Percentiles rank a stretch among this genome's conserved stretches.
phyloP scores from a whole-genome alignment of 208 protist genomes.

The Acanthamoeba sp. region DNA sequence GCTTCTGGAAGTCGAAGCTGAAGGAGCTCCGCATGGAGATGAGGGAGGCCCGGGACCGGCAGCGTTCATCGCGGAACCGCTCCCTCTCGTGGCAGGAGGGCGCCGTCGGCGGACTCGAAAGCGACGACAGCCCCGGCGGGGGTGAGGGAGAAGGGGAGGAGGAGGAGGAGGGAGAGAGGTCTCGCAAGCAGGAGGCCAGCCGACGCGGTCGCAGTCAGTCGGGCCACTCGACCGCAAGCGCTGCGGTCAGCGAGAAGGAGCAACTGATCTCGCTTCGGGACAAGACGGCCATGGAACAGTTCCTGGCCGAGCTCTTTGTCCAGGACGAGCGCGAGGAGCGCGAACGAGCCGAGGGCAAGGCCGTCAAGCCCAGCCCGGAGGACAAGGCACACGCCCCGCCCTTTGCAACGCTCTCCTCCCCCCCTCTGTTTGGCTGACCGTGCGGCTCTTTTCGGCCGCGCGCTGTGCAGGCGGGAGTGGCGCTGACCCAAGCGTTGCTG shows the following conservation, averaged over 20 bases:
- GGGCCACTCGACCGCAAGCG: neutral
- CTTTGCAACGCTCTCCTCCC: too few relatives aligned
- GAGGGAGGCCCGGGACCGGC: neutral
- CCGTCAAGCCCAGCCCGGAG: too few relatives aligned
- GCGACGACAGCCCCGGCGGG: too few relatives aligned
- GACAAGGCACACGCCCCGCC: neutral
- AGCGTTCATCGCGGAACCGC: neutral
- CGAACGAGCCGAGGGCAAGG: neutral
- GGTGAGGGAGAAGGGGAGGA: too few relatives aligned
- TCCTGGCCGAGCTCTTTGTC: conserved; percentile 22
- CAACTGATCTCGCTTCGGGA: conserved; percentile 29
- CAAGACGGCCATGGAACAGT: conserved; percentile 43
- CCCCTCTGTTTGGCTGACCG: neutral
- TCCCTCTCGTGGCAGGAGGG: conserved; percentile 13
- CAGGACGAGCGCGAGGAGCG: conserved; percentile 37
- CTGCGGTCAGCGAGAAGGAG: neutral
- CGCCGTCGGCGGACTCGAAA: neutral
- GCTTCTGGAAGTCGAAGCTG: conserved; percentile 15
- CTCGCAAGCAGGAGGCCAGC: neutral
- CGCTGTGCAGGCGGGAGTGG: neutral
- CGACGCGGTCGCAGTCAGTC: neutral
- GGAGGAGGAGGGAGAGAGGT: too few relatives aligned
- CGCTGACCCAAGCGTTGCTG: neutral
- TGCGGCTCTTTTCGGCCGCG: too few relatives aligned
- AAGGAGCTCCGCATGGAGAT: conserved; percentile 13